These are phyloP conservation scores for Diplodia corticola DNA, from an alignment of 2,329 filamentous ascomycete species.

Conservation along the genomic window DNA sequence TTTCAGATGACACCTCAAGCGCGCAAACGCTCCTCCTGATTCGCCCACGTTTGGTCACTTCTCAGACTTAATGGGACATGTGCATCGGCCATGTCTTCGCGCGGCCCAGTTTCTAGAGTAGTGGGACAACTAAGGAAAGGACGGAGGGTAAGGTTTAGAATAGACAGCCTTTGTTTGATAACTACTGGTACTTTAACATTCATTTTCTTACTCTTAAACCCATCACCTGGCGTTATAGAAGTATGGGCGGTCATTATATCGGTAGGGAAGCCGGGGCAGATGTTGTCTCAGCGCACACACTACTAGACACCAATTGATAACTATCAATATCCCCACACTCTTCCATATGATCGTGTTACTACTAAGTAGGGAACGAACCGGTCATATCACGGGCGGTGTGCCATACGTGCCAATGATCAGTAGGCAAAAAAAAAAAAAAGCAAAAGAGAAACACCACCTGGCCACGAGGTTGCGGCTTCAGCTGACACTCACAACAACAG, in stretches of 20 bases:
- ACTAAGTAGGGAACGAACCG: not conserved
- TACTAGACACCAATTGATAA: not conserved
- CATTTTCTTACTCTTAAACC: not conserved
- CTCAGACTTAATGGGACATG: not conserved
- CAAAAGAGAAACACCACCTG: not conserved
- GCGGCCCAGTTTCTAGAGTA: not conserved
- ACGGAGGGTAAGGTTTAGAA: not conserved
- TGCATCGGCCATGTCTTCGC: not conserved
- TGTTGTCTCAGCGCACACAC: not conserved
- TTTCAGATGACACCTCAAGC: too few species aligned
- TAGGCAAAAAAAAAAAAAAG: not conserved
- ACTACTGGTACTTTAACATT: not conserved
- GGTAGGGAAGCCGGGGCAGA: not conserved
- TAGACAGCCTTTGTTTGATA: not conserved
- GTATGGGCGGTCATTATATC: not conserved
- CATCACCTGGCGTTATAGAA: not conserved
- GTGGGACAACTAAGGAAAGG: too few species aligned
- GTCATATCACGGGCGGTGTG: not conserved
- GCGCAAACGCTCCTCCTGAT: not conserved
- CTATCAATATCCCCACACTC: not conserved
- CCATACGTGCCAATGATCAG: not conserved
- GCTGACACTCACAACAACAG: not conserved
- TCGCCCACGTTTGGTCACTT: not conserved
- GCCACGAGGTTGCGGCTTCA: not conserved
- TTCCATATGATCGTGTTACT: not conserved